Evolutionary conservation across 2,329 filamentous ascomycete genomes (phyloP).

Genomic region (Xylariales sp.): DNA sequence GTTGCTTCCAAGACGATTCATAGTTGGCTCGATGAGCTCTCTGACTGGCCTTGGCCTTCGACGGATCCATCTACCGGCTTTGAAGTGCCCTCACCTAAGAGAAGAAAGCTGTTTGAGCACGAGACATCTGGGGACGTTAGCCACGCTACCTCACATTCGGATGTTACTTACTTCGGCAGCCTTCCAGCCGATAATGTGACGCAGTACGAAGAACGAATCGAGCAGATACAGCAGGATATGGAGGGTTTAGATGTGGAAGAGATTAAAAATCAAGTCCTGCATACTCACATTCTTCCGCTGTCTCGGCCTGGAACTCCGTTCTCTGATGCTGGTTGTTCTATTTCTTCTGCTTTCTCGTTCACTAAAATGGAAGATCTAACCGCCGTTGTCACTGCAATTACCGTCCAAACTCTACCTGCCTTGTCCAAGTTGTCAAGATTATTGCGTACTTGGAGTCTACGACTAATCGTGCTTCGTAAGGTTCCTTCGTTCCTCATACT

Average conservation of each 20-base stretch:
- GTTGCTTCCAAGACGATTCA: slow-evolving; percentile 76
- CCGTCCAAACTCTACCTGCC: slow-evolving; percentile 87
- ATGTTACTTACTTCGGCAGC: slow-evolving; percentile 73
- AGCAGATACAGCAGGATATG: slow-evolving; percentile 77
- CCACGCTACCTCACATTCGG: slow-evolving; percentile 48
- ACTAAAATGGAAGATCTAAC: slow-evolving; percentile 88
- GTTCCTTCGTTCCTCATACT: slow-evolving; percentile 75
- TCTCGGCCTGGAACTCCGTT: slow-evolving; percentile 64
- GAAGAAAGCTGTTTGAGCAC: slow-evolving; percentile 52
- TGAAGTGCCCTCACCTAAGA: slow-evolving; percentile 58
- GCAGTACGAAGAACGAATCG: slow-evolving; percentile 77
- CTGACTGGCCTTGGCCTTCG: slow-evolving; percentile 67
- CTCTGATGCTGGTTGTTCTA: slow-evolving; percentile 57
- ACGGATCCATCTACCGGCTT: slow-evolving; percentile 65
- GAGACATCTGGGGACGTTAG: slow-evolving; percentile 39
- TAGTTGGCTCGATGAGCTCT: slow-evolving; percentile 80
- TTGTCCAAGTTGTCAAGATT: slow-evolving; percentile 78
- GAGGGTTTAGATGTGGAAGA: slow-evolving; percentile 82
- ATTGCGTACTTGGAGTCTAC: slow-evolving; percentile 81
- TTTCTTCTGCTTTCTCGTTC: slow-evolving; percentile 63
- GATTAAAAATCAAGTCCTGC: slow-evolving; percentile 87
- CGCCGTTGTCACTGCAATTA: slow-evolving; percentile 88
- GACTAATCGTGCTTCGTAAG: slow-evolving; percentile 78
- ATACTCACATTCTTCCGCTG: slow-evolving; percentile 77
- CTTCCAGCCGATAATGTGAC: slow-evolving; percentile 72